Evolutionary conservation across 345 rosid species (phyloP).

Genomic region (Cardamine chenopodiifolia): DNA sequence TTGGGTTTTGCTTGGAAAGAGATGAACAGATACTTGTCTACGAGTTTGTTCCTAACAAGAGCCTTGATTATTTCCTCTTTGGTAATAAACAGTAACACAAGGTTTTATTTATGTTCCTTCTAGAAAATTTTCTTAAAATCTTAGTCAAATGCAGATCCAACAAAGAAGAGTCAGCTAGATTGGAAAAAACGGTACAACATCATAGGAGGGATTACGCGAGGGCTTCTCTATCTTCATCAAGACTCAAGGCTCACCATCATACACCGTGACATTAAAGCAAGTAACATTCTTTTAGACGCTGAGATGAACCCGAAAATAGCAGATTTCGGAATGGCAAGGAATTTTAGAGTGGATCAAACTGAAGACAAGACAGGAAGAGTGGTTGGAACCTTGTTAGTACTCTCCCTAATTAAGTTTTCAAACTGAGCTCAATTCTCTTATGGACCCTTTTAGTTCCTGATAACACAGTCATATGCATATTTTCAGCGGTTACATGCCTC

Average conservation of each 20-base stretch:
- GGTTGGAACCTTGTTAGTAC: slow-evolving; percentile 32
- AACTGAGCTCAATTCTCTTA: not conserved
- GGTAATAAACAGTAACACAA: too few relatives aligned
- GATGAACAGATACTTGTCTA: slow-evolving; percentile 34
- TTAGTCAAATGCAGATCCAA: not conserved
- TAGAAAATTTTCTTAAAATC: not conserved
- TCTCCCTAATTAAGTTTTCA: not conserved
- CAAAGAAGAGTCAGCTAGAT: not conserved
- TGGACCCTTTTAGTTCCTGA: not conserved
- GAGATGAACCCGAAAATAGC: slow-evolving; percentile 28
- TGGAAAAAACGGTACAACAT: slow-evolving; percentile 13
- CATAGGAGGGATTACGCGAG: not conserved
- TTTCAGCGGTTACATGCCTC: slow-evolving; percentile 9
- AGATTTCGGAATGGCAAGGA: slow-evolving; percentile 25
- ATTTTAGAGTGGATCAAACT: slow-evolving; percentile 17
- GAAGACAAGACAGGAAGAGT: slow-evolving; percentile 6
- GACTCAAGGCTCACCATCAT: slow-evolving; percentile 34
- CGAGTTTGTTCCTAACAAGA: slow-evolving; percentile 32
- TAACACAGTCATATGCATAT: not conserved
- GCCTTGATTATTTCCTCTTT: slow-evolving; percentile 33
- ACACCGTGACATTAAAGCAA: slow-evolving; percentile 34
- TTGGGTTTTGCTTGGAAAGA: slow-evolving; percentile 33
- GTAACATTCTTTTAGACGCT: slow-evolving; percentile 24
- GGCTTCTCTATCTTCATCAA: slow-evolving; percentile 32
- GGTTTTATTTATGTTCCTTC: not conserved